phyloP scores from a whole-genome alignment of 345 rosid species.

The Litchi chinensis region DNA sequence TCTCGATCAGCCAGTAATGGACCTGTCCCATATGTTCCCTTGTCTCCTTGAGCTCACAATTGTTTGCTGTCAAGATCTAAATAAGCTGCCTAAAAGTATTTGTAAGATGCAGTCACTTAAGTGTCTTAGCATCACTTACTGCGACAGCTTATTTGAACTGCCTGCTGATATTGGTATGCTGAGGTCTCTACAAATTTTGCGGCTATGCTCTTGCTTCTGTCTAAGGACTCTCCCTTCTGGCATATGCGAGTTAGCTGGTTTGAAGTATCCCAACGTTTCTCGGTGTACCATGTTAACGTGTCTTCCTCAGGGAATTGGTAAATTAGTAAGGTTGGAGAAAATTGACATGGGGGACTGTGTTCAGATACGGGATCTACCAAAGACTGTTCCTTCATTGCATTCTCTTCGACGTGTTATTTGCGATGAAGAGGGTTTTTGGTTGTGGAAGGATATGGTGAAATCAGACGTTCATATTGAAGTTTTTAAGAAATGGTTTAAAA shows the following conservation, averaged over 20 bases:
- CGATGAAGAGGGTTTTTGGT: conserved; percentile 63
- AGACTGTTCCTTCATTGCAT: conserved; percentile 48
- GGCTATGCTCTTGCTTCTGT: conserved; percentile 77
- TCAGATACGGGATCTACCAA: conserved; percentile 40
- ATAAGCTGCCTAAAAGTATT: conserved; percentile 63
- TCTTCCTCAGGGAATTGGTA: conserved; percentile 69
- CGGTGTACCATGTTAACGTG: conserved; percentile 61
- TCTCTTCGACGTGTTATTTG: conserved; percentile 65
- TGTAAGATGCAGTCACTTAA: conserved; percentile 50
- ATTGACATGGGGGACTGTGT: conserved; percentile 91
- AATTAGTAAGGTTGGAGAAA: conserved; percentile 61
- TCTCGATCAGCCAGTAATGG: conserved; percentile 49
- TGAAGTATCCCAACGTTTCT: conserved; percentile 76
- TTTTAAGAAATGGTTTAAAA: conserved; percentile 54
- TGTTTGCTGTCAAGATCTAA: conserved; percentile 77
- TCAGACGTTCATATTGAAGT: conserved; percentile 60
- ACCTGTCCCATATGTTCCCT: conserved; percentile 63
- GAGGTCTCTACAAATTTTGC: conserved; percentile 48
- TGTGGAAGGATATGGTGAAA: conserved; percentile 56
- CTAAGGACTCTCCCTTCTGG: conserved; percentile 56
- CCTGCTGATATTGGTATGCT: conserved; percentile 58
- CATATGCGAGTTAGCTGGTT: conserved; percentile 50
- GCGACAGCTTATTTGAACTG: conserved; percentile 65
- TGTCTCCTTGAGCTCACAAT: conserved; percentile 61
- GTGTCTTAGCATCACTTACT: conserved; percentile 75